phyloP scores from a whole-genome alignment of 2,329 filamentous ascomycete species.

The Aspergillus alliaceus region DNA sequence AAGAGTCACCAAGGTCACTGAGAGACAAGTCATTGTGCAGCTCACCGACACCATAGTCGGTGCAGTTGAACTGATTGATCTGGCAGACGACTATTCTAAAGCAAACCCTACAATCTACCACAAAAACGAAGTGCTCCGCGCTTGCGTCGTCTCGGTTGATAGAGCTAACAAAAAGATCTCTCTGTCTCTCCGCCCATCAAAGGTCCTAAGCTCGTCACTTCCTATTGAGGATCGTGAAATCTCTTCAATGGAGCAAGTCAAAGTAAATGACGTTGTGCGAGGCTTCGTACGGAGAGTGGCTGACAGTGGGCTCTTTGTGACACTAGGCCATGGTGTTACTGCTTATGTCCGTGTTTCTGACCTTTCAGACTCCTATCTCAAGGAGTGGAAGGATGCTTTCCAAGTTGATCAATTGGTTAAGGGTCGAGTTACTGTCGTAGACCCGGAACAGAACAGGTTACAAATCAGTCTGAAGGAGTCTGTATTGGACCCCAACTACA shows the following conservation, averaged over 20 bases:
- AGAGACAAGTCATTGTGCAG: slow-evolving; percentile 81
- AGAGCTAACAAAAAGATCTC: slow-evolving; percentile 78
- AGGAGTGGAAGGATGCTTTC: slow-evolving; percentile 92
- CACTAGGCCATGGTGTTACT: slow-evolving; percentile 76
- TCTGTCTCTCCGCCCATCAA: slow-evolving; percentile 81
- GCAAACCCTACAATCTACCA: slow-evolving; percentile 72
- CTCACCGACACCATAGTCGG: slow-evolving; percentile 78
- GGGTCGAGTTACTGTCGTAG: slow-evolving; percentile 75
- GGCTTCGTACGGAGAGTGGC: slow-evolving; percentile 90
- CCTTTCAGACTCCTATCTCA: slow-evolving; percentile 85
- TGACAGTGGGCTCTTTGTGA: slow-evolving; percentile 85
- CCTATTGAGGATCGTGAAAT: slow-evolving; percentile 81
- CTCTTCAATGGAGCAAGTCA: slow-evolving; percentile 66
- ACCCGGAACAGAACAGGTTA: slow-evolving; percentile 67
- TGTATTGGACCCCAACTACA: slow-evolving; percentile 75
- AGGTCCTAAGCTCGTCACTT: slow-evolving; percentile 81
- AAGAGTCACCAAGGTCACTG: slow-evolving; percentile 80
- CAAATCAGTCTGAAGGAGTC: slow-evolving; percentile 88
- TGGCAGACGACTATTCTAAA: slow-evolving; percentile 82
- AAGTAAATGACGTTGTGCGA: slow-evolving; percentile 75
- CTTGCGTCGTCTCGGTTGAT: slow-evolving; percentile 82
- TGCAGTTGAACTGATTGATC: slow-evolving; percentile 76
- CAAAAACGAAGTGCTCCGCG: slow-evolving; percentile 83
- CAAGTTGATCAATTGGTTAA: slow-evolving; percentile 87
- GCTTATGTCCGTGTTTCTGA: slow-evolving; percentile 84